Base-by-base conservation (phyloP, 192 early-diverging fungal genomes). In the Umbelopsis ramanniana region DNA sequence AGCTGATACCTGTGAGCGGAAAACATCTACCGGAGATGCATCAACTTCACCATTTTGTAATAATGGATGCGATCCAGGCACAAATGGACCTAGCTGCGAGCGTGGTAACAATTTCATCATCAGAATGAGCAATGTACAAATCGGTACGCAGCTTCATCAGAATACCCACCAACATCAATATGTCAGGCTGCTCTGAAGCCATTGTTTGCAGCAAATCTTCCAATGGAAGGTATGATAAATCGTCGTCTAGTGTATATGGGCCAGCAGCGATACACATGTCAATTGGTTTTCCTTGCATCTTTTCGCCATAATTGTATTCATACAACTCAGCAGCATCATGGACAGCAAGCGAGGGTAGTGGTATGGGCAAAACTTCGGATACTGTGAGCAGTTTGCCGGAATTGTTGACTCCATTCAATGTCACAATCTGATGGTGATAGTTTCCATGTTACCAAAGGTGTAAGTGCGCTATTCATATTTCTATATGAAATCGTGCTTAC, bases 231-330 rank as follows among this genome's bases (percentile, higher is more conserved):
- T 90, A 99, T 14, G 86, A 78, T 14, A 96, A 83, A 71, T 89
- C 91, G 57, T 92, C 90, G 9, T 87, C 86, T 33, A 96, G 74
- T 10, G 94, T 95, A 76, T 89, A 99, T 14, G 97, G 97, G 0
- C 97, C 97, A 2, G 90, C 80, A 7, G 95, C 92, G 14, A 93
- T 78, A 2, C 94, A 67, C 8, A 96, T 86, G 54, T 79, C 83
- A 45, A 79, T 50, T 43, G 79, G 81, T 29, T 76, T 75, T 10
- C 80, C 80, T 4, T 23, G 26, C 72, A n/a, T 53, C 11, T 54
- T 35, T 24, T 45, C 17, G n/a, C 50, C 52, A 43, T 74, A 67
- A 19, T 74, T 76, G 45, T 70, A 74, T 6, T 78, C 70, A 43
- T 90, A 87, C 23, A 88, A 78, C 11, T 72, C 67, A 14, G 68